Evolutionary conservation across 176 grass and related monocot genomes (phyloP).

Genomic region (Lolium rigidum): DNA sequence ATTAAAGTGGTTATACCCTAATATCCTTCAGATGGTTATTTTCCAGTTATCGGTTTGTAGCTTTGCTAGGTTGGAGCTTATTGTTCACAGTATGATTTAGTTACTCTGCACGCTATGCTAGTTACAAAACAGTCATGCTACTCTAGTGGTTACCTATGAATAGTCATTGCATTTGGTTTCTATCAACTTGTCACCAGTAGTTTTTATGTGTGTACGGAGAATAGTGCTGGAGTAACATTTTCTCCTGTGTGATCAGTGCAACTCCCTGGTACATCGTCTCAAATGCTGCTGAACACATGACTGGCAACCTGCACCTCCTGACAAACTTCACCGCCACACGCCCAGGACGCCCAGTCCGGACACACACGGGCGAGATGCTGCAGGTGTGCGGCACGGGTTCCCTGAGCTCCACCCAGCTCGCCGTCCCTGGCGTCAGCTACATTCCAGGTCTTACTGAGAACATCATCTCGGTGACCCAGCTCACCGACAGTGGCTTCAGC

Average conservation of each 20-base stretch:
- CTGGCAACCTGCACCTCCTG: conserved; percentile 1
- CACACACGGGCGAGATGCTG: neutral
- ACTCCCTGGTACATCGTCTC: conserved; percentile 23
- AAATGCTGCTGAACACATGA: conserved; percentile 39
- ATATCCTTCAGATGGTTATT: neutral
- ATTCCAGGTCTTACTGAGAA: conserved; percentile 29
- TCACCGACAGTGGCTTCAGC: conserved; percentile 11
- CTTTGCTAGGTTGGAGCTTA: neutral
- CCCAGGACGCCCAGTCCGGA: neutral
- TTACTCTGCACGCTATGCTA: neutral
- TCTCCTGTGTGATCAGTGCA: neutral
- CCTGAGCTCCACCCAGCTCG: neutral
- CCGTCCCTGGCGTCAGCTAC: neutral
- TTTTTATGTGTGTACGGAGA: neutral
- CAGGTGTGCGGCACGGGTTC: conserved; percentile 29
- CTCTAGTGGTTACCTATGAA: conserved; percentile 7
- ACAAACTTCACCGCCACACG: conserved; percentile 4
- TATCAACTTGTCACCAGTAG: neutral
- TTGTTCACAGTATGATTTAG: neutral
- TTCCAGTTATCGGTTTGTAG: neutral
- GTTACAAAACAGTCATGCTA: neutral
- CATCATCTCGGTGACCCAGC: conserved; percentile 34
- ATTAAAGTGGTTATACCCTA: neutral
- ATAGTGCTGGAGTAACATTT: neutral
- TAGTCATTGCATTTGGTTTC: neutral